Conservation (phyloP, 345 rosid genomes). For the Psidium guajava region DNA sequence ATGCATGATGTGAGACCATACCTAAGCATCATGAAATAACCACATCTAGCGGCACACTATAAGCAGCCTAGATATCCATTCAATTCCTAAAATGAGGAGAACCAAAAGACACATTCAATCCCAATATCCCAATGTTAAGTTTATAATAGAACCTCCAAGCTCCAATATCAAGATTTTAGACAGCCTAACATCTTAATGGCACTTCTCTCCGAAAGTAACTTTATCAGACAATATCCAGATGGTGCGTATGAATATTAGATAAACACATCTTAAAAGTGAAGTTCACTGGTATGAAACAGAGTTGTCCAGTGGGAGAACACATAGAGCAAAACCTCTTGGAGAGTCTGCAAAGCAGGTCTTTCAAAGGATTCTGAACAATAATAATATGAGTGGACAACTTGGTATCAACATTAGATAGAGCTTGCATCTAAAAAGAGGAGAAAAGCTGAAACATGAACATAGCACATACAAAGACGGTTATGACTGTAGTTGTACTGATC, state of each 20-base stretch:
- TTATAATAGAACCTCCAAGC: not conserved
- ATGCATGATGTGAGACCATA: not conserved
- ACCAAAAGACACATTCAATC: not conserved
- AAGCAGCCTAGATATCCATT: not conserved
- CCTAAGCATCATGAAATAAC: not conserved
- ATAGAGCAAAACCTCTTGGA: not conserved
- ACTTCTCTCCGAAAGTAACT: not conserved
- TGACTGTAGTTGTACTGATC: not conserved
- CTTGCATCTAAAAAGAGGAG: not conserved
- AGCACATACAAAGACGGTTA: not conserved
- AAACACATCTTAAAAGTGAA: not conserved
- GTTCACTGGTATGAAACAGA: not conserved
- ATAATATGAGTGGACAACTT: not conserved
- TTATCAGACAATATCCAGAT: not conserved
- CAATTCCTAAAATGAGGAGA: not conserved
- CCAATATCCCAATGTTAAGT: not conserved
- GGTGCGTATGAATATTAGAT: not conserved
- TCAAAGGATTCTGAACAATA: not conserved
- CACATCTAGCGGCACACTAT: not conserved
- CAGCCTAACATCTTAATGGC: not conserved
- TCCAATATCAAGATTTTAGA: not conserved
- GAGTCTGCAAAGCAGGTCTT: not conserved
- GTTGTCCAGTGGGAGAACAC: not conserved
- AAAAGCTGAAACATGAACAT: not conserved
- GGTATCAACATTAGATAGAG: not conserved